Evolutionary conservation across 73 alveolate species (phyloP).

Genomic region (Tetrahymena elliotti): DNA sequence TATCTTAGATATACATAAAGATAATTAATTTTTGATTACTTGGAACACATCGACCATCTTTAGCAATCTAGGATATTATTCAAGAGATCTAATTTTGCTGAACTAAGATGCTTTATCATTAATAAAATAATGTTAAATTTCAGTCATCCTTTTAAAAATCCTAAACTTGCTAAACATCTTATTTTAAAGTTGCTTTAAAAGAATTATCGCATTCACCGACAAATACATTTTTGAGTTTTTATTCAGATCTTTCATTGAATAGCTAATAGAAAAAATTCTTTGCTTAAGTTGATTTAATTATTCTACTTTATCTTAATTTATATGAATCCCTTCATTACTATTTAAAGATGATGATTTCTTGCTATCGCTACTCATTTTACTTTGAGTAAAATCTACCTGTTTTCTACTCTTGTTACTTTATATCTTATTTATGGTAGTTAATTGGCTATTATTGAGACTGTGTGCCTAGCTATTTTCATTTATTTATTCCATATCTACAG

Average conservation of each 20-base stretch:
- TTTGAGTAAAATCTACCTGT: neutral
- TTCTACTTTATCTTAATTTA: neutral
- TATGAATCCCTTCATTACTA: neutral
- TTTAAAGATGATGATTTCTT: neutral
- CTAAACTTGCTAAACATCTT: neutral
- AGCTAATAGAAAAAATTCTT: neutral
- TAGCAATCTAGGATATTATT: neutral
- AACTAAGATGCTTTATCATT: neutral
- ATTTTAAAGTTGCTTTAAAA: neutral
- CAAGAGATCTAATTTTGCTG: neutral
- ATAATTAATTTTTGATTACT: neutral
- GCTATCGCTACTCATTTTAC: neutral
- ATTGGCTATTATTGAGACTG: neutral
- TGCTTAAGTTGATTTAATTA: neutral
- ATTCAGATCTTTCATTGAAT: neutral
- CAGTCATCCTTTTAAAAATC: neutral
- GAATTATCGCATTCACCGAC: neutral
- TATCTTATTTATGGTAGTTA: too few species aligned
- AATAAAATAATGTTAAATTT: neutral
- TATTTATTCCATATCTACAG: neutral
- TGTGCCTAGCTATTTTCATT: neutral
- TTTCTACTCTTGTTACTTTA: neutral
- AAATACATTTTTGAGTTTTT: neutral
- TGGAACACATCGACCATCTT: neutral
- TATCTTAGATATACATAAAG: neutral